These are phyloP conservation scores for Nannizziopsis barbatae DNA, from an alignment of 2,329 filamentous ascomycete genomes.

Conservation along the genomic window DNA sequence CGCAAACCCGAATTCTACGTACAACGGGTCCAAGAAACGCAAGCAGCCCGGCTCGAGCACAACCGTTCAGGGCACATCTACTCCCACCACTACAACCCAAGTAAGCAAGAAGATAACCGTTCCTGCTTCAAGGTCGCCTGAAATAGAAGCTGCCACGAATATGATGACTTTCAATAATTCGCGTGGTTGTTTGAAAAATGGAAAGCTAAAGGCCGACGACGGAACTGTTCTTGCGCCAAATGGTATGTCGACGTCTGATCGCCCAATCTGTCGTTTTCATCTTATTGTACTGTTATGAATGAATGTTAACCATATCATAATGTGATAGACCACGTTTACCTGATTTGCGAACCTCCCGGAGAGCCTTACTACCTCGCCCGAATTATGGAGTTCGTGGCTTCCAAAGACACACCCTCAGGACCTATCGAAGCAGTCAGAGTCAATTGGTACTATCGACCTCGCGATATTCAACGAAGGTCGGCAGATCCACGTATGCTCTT, in stretches of 20 bases:
- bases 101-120: slow-evolving; percentile 28
- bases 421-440: slow-evolving; percentile 80
- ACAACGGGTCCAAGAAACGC: slow-evolving; percentile 61
- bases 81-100: slow-evolving; percentile 10
- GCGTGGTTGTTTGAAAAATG: slow-evolving; percentile 57
- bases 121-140: slow-evolving; percentile 19
- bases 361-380: slow-evolving; percentile 96
- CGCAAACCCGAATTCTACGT: slow-evolving; percentile 34
- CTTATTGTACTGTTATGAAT: slow-evolving; percentile 10
- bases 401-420: slow-evolving; percentile 58
- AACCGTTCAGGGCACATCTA: slow-evolving; percentile 25
- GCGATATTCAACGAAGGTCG: slow-evolving; percentile 86
- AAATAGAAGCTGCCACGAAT: slow-evolving; percentile 52
- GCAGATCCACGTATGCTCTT: slow-evolving; percentile 85
- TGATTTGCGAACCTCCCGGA: slow-evolving; percentile 92
- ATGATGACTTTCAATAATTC: slow-evolving; percentile 77
- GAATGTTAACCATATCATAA: slow-evolving; percentile 15
- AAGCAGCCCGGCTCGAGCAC: slow-evolving; percentile 52
- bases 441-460: slow-evolving; percentile 97
- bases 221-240: slow-evolving; percentile 73
- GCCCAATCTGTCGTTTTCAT: slow-evolving; percentile 11
- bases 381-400: slow-evolving; percentile 94
- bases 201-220: slow-evolving; percentile 77
- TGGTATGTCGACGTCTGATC: slow-evolving; percentile 49
- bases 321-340: slow-evolving; percentile 68